Evolutionary conservation across 495 filamentous ascomycete species (phyloP).

Genomic region (Aspergillus diversus): DNA sequence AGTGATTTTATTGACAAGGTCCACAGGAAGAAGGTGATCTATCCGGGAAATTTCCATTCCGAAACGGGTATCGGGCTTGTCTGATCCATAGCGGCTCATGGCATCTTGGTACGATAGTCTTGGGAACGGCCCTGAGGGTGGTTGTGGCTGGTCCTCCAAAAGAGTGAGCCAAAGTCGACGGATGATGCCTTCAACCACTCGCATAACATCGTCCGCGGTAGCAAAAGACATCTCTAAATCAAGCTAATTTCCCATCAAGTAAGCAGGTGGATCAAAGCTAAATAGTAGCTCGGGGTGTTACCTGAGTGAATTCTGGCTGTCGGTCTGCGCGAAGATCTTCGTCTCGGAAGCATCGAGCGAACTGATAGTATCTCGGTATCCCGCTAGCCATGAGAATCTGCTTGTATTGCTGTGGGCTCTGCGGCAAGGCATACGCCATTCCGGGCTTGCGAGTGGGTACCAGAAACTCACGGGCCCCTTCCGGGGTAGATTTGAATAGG

Average conservation of each 20-base stretch:
- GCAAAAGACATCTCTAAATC: slow-evolving; percentile 93
- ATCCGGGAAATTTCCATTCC: slow-evolving; percentile 64
- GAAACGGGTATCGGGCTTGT: slow-evolving; percentile 87
- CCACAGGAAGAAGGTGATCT: slow-evolving; percentile 62
- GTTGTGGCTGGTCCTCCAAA: slow-evolving; percentile 43
- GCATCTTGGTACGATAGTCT: slow-evolving; percentile 73
- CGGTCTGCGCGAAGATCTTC: slow-evolving; percentile 92
- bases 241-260: slow-evolving; percentile 52
- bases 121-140: slow-evolving; percentile 49
- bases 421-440: slow-evolving; percentile 85
- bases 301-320: slow-evolving; percentile 97
- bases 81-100: slow-evolving; percentile 81
- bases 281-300: slow-evolving; percentile 32
- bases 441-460: slow-evolving; percentile 81
- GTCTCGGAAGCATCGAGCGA: slow-evolving; percentile 94
- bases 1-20: slow-evolving; percentile 74
- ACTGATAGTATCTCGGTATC: slow-evolving; percentile 81
- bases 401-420: slow-evolving; percentile 98
- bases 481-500: slow-evolving; percentile 96
- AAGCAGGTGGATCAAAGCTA: slow-evolving; percentile 3
- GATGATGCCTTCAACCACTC: slow-evolving; percentile 66
- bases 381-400: slow-evolving; percentile 96
- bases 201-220: slow-evolving; percentile 73
- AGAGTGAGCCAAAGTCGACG: slow-evolving; percentile 56
- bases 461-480: slow-evolving; percentile 94